Evolutionary conservation across 2,329 filamentous ascomycete genomes (phyloP).

Genomic region (Cercospora sp.): DNA sequence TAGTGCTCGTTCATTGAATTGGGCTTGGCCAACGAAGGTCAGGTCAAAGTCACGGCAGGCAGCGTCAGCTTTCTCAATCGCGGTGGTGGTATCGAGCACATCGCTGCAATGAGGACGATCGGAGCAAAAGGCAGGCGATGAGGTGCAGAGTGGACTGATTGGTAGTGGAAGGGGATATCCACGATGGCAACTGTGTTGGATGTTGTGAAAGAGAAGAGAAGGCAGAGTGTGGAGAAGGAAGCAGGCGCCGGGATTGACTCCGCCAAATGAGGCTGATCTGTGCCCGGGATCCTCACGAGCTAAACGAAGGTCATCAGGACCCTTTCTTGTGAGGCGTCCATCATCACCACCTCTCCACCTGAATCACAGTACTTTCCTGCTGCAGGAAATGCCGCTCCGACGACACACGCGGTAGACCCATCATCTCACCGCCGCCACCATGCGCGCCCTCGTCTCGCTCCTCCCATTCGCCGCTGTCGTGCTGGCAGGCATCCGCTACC

Average conservation of each 20-base stretch:
- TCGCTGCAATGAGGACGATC: not conserved
- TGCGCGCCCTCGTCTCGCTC: conserved; percentile 27
- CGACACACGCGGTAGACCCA: conserved; percentile 13
- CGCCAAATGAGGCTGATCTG: conserved; percentile 6
- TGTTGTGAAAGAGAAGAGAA: not conserved
- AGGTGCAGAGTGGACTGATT: not conserved
- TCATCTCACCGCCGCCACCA: conserved; percentile 14
- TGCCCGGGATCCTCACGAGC: not conserved
- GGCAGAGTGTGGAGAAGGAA: not conserved
- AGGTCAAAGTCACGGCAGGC: not conserved
- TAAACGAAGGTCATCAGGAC: conserved; percentile 6
- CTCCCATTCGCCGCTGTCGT: conserved; percentile 20
- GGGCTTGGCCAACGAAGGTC: not conserved
- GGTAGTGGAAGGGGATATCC: not conserved
- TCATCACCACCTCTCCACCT: not conserved
- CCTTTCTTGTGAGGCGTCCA: not conserved
- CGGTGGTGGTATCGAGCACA: not conserved
- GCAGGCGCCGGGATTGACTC: not conserved
- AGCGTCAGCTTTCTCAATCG: not conserved
- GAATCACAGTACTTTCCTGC: not conserved
- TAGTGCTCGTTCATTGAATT: not conserved
- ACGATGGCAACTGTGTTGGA: not conserved
- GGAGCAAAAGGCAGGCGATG: not conserved
- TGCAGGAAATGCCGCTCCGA: conserved; percentile 1
- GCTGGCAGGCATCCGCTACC: conserved; percentile 18